Evolutionary conservation across 768 basidiomycete species (phyloP), one percentile per base, ranked within the genome.

Genomic region (Boletus rubroflammeus): DNA sequence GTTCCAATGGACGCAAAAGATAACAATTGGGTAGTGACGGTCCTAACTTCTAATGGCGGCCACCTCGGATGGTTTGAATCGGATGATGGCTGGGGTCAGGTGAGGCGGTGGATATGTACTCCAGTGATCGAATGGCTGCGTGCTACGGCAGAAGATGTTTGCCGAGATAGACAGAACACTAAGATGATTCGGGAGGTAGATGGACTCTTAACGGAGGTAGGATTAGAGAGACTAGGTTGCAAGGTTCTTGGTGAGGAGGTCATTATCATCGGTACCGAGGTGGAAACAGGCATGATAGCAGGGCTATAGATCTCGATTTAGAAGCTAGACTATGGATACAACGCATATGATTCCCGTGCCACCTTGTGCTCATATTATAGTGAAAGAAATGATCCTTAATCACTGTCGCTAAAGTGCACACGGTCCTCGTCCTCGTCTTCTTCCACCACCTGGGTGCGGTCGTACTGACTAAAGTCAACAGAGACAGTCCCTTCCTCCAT

Each of bases 401-500:
- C 93, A 63, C 91, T 93, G 68, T 95, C 93, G 65, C 90, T 93
- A 68, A 93, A 91, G 55, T 81, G 81, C 53, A 93, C 72, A 49
- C 72, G 72, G 23, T 80, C 81, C 56, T 87, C 83, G 31, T 91
- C 87, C 21, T 76, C 86, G 67, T 73, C 71, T 47, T 72, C 64
- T 25, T 57, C 61, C 42, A 81, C 78, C 25, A 75, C 64, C 42
- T 75, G 76, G 38, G 77, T 79, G 57, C 94, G 80, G 51, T 93
- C 88, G 63, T 95, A 99, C 68, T 94, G 88, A 60, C 85, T 90
- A 64, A 91, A 71, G 68, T 98, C 95, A 47, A 98, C 91, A 21
- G 90, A 90, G 50, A 88, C 83, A 0, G 84, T 81, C 25, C 84
- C 94, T 66, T 94, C 96, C 69, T 98, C 95, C 65, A 87, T 71